Conservation (phyloP, 441 rosid genomes). For the Rhodomyrtus psidioides region DNA sequence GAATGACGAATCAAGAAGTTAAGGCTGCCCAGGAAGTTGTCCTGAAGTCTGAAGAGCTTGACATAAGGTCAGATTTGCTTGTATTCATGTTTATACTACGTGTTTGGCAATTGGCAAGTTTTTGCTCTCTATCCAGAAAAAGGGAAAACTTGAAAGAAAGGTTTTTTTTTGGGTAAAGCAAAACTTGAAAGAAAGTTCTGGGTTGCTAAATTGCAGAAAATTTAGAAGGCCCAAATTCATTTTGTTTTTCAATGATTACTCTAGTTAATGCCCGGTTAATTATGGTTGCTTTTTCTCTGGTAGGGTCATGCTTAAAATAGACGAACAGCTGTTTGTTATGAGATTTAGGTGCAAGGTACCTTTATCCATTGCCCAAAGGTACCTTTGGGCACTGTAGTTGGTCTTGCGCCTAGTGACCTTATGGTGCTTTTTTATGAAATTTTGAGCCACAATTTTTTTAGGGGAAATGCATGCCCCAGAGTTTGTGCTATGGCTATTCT, state of each 20-base stretch:
- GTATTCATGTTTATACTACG: background rate
- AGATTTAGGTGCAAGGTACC: background rate
- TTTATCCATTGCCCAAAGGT: no score
- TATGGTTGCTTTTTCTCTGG: background rate
- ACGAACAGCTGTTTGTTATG: background rate
- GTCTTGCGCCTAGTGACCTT: background rate
- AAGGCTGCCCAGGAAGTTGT: slow-evolving; percentile 42
- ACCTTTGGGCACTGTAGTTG: background rate
- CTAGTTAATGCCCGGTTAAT: background rate
- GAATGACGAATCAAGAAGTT: slow-evolving; percentile 30
- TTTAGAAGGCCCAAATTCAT: background rate
- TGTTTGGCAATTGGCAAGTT: background rate
- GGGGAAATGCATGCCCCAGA: background rate
- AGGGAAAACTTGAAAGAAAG: background rate
- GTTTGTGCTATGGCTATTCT: background rate
- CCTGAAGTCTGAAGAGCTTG: slow-evolving; percentile 24
- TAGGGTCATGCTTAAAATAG: background rate
- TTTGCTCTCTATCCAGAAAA: background rate
- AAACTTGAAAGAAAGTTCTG: background rate
- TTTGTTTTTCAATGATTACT: background rate
- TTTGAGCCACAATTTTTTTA: background rate
- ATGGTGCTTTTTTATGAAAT: background rate
- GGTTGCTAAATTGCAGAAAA: background rate
- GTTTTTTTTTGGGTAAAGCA: no score
- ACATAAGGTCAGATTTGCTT: slow-evolving; percentile 19